Conservation (phyloP, 2,329 filamentous ascomycete species). For the Trichophyton simii region DNA sequence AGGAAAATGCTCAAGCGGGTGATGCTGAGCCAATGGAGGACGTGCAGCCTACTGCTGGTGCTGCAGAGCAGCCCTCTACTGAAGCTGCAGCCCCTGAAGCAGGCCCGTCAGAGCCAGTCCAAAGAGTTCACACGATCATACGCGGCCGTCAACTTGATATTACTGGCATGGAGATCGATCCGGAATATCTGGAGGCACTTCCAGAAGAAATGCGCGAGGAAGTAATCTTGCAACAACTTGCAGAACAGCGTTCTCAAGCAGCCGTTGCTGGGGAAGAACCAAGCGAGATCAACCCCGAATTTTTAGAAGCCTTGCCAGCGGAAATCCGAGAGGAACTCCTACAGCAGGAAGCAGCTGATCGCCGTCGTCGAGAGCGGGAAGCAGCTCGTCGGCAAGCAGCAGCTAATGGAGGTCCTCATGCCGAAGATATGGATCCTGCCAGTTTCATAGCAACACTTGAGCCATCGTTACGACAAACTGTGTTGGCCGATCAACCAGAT, state of each 20-base stretch:
- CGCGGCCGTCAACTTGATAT: slow-evolving; percentile 83
- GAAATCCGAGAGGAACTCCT: slow-evolving; percentile 85
- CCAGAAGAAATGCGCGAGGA: slow-evolving; percentile 94
- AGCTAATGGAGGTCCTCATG: slow-evolving; percentile 39
- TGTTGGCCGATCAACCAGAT: slow-evolving; percentile 83
- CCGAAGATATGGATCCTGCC: slow-evolving; percentile 79
- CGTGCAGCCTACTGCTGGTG: slow-evolving; percentile 45
- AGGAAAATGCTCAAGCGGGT: slow-evolving; percentile 38
- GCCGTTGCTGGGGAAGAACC: slow-evolving; percentile 54
- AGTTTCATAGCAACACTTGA: slow-evolving; percentile 87
- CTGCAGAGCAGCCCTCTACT: slow-evolving; percentile 21
- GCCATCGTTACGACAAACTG: slow-evolving; percentile 68
- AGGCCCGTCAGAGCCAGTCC: slow-evolving; percentile 37
- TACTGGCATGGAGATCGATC: slow-evolving; percentile 85
- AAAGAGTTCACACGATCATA: slow-evolving; percentile 68
- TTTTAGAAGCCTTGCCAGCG: slow-evolving; percentile 79
- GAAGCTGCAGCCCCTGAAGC: slow-evolving; percentile 31
- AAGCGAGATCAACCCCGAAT: slow-evolving; percentile 67
- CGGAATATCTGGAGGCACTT: slow-evolving; percentile 90
- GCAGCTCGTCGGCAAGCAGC: slow-evolving; percentile 58
- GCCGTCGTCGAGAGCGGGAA: slow-evolving; percentile 75
- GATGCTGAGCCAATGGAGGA: slow-evolving; percentile 58
- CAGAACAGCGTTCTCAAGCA: slow-evolving; percentile 68
- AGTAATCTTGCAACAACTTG: slow-evolving; percentile 82
- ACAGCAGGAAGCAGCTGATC: slow-evolving; percentile 78